Percentiles rank a stretch among this genome's conserved stretches.
Evolutionary conservation across 2,329 filamentous ascomycete genomes (phyloP).

Genomic region (Hyphodiscus sp.): DNA sequence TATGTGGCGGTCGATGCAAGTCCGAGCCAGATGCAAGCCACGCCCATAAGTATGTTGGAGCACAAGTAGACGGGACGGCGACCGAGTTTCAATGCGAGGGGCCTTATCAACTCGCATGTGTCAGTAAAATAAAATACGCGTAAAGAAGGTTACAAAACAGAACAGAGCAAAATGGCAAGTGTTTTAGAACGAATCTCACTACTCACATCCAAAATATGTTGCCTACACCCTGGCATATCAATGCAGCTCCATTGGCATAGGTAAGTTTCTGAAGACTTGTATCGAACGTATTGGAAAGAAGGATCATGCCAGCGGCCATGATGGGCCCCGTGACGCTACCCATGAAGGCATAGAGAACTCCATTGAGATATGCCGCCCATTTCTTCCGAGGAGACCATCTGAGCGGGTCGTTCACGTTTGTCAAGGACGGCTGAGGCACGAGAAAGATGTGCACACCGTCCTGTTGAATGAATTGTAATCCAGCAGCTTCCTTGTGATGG

Average conservation of each 20-base stretch:
- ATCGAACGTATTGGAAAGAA: constrained; percentile 12
- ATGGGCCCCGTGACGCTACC: constrained; percentile 6
- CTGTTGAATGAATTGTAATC: too few species aligned
- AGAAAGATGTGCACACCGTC: constrained; percentile 6
- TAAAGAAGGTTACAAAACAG: too few species aligned
- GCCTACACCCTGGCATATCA: constrained; percentile 12
- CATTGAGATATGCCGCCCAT: constrained; percentile 2
- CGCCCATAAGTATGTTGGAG: constrained; percentile 11
- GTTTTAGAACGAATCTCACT: too few species aligned
- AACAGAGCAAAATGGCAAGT: too few species aligned
- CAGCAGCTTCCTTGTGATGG: too few species aligned
- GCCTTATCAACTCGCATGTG: too few species aligned
- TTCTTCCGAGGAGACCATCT: constrained; percentile 2
- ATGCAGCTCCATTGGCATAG: constrained; percentile 10
- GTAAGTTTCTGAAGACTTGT: constrained; percentile 1
- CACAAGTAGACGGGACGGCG: constrained; percentile 13
- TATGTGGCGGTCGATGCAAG: constrained; percentile 11
- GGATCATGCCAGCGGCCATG: constrained; percentile 22
- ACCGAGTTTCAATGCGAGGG: constrained; percentile 2
- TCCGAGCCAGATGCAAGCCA: constrained; percentile 13
- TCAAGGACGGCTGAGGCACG: constrained; percentile 2
- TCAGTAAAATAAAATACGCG: too few species aligned
- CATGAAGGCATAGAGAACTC: constrained; percentile 10
- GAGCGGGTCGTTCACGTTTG: constrained; percentile 34
- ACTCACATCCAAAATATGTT: constrained; percentile 14